phyloP scores from a whole-genome alignment of 805 yeast genomes.

The Yarrowia porcina region DNA sequence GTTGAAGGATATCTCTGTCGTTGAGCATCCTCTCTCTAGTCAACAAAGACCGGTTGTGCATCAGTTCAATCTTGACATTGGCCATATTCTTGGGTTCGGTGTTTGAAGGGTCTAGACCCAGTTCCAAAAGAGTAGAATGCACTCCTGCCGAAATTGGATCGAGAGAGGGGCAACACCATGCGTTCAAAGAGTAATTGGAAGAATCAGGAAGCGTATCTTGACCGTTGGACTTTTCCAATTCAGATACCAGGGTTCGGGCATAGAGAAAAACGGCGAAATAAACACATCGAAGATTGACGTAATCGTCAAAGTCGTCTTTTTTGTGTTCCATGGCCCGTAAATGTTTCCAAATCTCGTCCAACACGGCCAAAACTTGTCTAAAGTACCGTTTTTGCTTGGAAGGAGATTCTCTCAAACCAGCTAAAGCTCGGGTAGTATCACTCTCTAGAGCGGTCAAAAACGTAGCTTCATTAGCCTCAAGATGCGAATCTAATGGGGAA shows the following conservation, averaged over 20 bases:
- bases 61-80: conserved; percentile 7
- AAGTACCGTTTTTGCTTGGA: conserved; percentile 5
- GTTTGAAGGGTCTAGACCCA: background rate
- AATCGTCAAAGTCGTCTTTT: background rate
- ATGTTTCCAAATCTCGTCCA: background rate
- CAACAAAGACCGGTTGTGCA: conserved; percentile 5
- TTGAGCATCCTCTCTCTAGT: background rate
- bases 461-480: background rate
- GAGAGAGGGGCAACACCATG: background rate
- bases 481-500: background rate
- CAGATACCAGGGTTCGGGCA: background rate
- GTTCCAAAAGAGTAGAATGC: background rate
- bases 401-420: background rate
- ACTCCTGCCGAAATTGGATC: conserved; percentile 1
- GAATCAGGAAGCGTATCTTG: background rate
- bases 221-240: background rate
- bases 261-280: conserved; percentile 10
- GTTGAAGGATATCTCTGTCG: background rate
- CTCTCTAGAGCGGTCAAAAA: background rate
- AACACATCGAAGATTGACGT: background rate
- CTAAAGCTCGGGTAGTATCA: background rate
- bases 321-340: background rate
- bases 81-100: background rate
- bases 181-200: background rate
- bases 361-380: background rate